Conservation (phyloP, 2,329 filamentous ascomycete genomes). For the Fusarium temperatum region DNA sequence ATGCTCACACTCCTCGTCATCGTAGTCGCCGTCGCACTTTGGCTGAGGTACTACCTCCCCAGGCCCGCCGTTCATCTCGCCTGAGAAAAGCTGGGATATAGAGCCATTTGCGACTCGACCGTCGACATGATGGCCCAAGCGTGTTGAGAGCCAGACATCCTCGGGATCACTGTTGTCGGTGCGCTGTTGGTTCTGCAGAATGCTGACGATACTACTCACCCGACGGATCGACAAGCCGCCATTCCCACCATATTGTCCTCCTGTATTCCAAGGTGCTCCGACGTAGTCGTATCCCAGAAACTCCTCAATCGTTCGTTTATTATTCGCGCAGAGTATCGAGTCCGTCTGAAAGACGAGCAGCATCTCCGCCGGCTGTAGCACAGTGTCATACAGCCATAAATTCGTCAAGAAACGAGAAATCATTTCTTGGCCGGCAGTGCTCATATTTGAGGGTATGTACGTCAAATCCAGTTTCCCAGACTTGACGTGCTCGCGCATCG, state of each 20-base stretch:
- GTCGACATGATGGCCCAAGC: not conserved
- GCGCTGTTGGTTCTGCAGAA: not conserved
- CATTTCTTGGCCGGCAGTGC: not conserved
- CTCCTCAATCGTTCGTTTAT: not conserved
- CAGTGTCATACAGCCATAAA: not conserved
- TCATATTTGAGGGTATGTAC: not conserved
- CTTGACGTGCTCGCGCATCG: not conserved
- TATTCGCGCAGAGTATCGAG: not conserved
- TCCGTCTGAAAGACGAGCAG: not conserved
- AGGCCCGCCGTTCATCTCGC: not conserved
- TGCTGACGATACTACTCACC: not conserved
- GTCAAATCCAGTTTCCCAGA: not conserved
- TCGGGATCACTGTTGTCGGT: not conserved
- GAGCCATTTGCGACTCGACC: not conserved
- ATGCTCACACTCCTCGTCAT: rapidly evolving
- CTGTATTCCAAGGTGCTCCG: not conserved
- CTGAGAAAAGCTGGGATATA: not conserved
- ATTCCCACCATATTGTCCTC: not conserved
- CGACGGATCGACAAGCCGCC: not conserved
- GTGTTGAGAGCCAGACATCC: not conserved
- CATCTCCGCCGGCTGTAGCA: not conserved
- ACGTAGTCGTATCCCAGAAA: not conserved
- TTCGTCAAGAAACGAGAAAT: not conserved
- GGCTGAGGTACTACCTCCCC: not conserved
- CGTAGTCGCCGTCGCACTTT: rapidly evolving